These are phyloP conservation scores for Carnegiea gigantea DNA, from an alignment of 179 eudicot genomes.

Conservation along the genomic window DNA sequence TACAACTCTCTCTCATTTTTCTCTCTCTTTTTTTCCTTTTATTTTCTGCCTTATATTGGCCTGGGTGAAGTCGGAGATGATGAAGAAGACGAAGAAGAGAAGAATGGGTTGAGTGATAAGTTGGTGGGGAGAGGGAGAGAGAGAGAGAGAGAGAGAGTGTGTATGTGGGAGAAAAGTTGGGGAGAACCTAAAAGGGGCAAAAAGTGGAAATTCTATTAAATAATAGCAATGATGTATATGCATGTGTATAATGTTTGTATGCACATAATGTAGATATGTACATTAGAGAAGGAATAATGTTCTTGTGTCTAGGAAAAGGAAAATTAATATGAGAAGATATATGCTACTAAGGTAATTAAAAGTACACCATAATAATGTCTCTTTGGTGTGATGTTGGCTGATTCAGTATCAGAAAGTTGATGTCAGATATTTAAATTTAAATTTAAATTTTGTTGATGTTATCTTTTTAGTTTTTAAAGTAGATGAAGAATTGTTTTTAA, in stretches of 20 bases:
- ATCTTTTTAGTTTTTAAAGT: too few relatives aligned
- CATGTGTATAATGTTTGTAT: neutral
- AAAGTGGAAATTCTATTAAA: conserved; percentile 5
- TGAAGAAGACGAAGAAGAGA: neutral
- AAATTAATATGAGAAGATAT: neutral
- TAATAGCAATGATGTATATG: neutral
- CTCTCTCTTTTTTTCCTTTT: neutral
- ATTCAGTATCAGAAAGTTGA: too few relatives aligned
- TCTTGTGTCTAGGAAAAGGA: neutral
- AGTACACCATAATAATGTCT: neutral
- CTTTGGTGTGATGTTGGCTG: too few relatives aligned
- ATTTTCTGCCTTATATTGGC: neutral
- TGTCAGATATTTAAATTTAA: too few relatives aligned
- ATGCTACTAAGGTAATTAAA: conserved; percentile 2
- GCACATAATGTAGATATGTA: neutral
- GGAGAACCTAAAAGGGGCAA: conserved; percentile 5
- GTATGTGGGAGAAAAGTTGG: neutral
- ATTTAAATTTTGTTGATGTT: too few relatives aligned
- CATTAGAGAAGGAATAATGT: neutral
- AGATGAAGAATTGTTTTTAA: too few relatives aligned
- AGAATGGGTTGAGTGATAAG: neutral
- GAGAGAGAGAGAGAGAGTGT: conserved; percentile 1
- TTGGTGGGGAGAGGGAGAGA: neutral
- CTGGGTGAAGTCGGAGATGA: neutral
- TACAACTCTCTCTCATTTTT: neutral